Evolutionary conservation across 352 stramenopile species (phyloP), one percentile per base, ranked within the genome.

Genomic region (Globisporangium rhizosaccharum): DNA sequence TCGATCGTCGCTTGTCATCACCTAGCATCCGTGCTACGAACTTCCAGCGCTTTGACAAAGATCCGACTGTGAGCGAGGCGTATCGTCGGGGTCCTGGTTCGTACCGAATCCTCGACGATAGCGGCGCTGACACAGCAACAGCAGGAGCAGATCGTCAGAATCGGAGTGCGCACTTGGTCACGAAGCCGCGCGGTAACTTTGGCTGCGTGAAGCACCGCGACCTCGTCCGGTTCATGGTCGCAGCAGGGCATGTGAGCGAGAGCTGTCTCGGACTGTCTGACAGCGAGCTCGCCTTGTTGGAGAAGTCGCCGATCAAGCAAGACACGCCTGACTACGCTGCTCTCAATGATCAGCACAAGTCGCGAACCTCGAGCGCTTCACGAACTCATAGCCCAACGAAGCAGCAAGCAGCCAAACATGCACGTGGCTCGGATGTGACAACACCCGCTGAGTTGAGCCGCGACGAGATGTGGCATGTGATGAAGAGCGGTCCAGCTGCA

Each of bases 151-250:
- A 67, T 48, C 57, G 62, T 18, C 55, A 58, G 47, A 57, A 37
- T 33, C 36, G 18, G 9, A 42, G 28, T 3, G 49, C 61, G 17
- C 53, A 63, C 30, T 39, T 59, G 44, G 62, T 37, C 18, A 23
- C 33, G 6, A 56, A 65, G 44, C 59, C 52, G 1, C 45, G 28
- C 2, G 68, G 60, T 26, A 74, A 63, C 8, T 82, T 82, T 33
- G 72, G 72, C 4, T 56, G 57, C 26, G 63, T 71, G 3, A 57
- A 66, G 26, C 69, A 63, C 55, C 74, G 75, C 23, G 75, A 88
- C 15, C 56, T 87, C 48, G 53, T 81, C 42, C 68, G 53, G 20
- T 87, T 76, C 10, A 82, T 88, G 76, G 46, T 65, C 18, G 28
- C 61, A 25, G 79, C 79, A 0, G 79, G 76, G 4, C 75, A 87